Conservation (phyloP, 2,329 filamentous ascomycete species). For the Canariomyces notabilis region DNA sequence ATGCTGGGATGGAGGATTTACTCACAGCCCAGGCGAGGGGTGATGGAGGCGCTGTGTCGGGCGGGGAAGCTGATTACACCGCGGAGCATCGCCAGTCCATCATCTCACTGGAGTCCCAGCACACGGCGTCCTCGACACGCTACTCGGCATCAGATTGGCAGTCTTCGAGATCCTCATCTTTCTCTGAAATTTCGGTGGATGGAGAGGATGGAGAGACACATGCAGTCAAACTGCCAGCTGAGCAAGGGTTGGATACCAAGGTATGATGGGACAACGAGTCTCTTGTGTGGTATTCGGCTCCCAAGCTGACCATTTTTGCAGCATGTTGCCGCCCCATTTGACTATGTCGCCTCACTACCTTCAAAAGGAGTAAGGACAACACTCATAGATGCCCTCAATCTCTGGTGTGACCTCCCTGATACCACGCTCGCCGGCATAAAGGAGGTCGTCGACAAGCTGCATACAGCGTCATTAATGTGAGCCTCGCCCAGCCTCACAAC, state of each 20-base stretch:
- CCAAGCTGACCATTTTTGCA: neutral
- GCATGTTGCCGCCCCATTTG: constrained; percentile 3
- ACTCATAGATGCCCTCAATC: constrained; percentile 5
- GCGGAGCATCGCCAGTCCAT: neutral
- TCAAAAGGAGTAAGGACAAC: constrained; percentile 2
- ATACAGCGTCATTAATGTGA: constrained; percentile 8
- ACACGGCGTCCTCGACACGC: too few species aligned
- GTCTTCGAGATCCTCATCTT: too few species aligned
- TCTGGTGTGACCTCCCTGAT: constrained; percentile 4
- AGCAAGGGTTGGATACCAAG: neutral
- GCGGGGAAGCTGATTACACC: neutral
- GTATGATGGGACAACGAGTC: neutral
- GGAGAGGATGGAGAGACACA: neutral
- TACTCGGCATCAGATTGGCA: too few species aligned
- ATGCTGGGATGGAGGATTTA: constrained; percentile 9
- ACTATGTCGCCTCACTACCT: constrained; percentile 2
- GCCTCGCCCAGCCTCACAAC: neutral
- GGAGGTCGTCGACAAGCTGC: constrained; percentile 1
- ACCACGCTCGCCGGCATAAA: constrained; percentile 1
- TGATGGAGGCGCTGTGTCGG: neutral
- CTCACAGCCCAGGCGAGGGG: neutral
- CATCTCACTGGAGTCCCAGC: too few species aligned
- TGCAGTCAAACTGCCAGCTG: neutral
- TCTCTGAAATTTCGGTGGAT: neutral
- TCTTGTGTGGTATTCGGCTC: too few species aligned